A percentile compares a stretch with the other conserved stretches of the same genome.
These are phyloP conservation scores for Tuber brumale DNA, from an alignment of 495 filamentous ascomycete genomes.

Conservation along the genomic window DNA sequence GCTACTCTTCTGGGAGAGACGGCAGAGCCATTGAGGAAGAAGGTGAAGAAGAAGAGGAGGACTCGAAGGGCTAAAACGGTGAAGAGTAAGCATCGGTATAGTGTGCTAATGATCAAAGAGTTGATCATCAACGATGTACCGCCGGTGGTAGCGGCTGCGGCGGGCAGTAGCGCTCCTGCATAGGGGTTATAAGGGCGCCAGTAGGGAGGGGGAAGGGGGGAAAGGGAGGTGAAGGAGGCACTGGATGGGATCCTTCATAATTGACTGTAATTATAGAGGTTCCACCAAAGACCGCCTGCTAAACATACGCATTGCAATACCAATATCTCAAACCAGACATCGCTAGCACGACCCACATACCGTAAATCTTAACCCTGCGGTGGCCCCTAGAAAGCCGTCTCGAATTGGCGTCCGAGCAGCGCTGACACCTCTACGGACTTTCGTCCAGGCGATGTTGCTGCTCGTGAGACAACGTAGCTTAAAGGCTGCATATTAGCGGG, in stretches of 20 bases:
- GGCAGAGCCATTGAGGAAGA: conserved; percentile 74
- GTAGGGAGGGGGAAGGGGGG: not conserved
- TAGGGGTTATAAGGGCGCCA: not conserved
- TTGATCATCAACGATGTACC: conserved; percentile 54
- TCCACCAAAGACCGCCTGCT: not conserved
- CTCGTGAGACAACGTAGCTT: not conserved
- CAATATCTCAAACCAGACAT: not conserved
- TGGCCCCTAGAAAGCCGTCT: not conserved
- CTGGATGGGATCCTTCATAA: not conserved
- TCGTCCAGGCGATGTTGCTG: not conserved
- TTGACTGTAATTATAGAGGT: not conserved
- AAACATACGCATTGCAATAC: not conserved
- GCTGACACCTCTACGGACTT: not conserved
- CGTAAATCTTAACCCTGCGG: not conserved
- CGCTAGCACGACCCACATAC: not conserved
- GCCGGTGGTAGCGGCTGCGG: not conserved
- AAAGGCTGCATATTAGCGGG: not conserved
- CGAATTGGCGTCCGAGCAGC: not conserved
- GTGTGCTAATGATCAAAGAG: conserved; percentile 76
- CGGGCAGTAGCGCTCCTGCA: not conserved
- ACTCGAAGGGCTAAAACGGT: conserved; percentile 65
- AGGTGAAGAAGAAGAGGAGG: conserved; percentile 91
- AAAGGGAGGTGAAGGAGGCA: not conserved
- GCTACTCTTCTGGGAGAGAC: conserved; percentile 82
- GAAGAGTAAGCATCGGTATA: conserved; percentile 79